Percentiles rank a stretch among this genome's conserved stretches.
Evolutionary conservation across 1,284 basidiomycete species (phyloP).

Genomic region (Ceratobasidium sp.): DNA sequence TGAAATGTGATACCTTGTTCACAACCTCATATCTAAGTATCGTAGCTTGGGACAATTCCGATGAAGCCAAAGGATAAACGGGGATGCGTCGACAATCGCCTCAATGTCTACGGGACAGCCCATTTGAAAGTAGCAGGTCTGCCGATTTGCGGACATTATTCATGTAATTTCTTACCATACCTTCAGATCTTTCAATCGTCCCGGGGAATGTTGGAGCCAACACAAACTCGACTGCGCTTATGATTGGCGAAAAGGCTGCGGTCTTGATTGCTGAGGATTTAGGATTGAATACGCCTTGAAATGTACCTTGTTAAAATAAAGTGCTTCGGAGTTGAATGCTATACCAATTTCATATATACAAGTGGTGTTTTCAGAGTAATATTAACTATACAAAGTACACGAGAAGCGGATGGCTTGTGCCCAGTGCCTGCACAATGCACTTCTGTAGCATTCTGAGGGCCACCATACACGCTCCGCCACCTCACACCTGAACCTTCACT

Average conservation of each 20-base stretch:
- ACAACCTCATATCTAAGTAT: not conserved
- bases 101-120: conserved; percentile 68
- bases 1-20: not conserved
- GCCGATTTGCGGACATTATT: not conserved
- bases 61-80: conserved; percentile 65
- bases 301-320: too few species aligned
- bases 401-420: too few species aligned
- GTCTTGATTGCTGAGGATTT: conserved; percentile 31
- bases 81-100: conserved; percentile 65
- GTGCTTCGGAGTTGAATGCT: too few species aligned
- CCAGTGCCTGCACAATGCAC: too few species aligned
- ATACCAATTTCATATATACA: too few species aligned
- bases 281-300: conserved; percentile 14
- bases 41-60: conserved; percentile 67
- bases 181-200: conserved; percentile 21
- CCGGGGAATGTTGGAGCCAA: conserved; percentile 31
- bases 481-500: too few species aligned
- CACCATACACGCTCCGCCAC: too few species aligned
- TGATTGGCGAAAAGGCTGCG: conserved; percentile 33
- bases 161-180: not conserved
- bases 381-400: too few species aligned
- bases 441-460: too few species aligned
- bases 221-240: conserved; percentile 16
- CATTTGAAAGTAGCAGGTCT: conserved; percentile 63
- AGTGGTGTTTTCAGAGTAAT: too few species aligned